phyloP scores from a whole-genome alignment of 1,139 yeast species.

The Hemisphaericaspora xylofermentans region DNA sequence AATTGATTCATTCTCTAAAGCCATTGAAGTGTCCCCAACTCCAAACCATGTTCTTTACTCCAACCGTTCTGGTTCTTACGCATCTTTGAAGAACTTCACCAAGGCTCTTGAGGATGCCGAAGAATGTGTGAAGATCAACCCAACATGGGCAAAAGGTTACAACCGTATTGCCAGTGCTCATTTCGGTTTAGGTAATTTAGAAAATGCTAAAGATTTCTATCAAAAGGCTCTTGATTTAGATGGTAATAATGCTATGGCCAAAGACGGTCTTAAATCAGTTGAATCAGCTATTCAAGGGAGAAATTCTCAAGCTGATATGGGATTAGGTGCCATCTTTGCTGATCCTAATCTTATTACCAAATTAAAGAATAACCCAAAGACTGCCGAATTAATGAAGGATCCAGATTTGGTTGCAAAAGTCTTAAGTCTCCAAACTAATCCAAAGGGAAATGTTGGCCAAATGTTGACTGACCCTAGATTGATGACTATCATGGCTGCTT shows the following conservation, averaged over 20 bases:
- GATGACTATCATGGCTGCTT: slow-evolving; percentile 83
- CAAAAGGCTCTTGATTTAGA: slow-evolving; percentile 83
- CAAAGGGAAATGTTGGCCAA: slow-evolving; percentile 66
- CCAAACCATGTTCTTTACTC: slow-evolving; percentile 92
- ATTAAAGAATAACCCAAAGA: slow-evolving; percentile 81
- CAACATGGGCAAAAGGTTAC: slow-evolving; percentile 92
- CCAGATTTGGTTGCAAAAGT: slow-evolving; percentile 79
- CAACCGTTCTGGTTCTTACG: slow-evolving; percentile 90
- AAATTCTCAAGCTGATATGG: slow-evolving; percentile 62
- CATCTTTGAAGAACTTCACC: slow-evolving; percentile 71
- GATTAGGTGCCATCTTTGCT: slow-evolving; percentile 71
- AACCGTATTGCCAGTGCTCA: slow-evolving; percentile 93
- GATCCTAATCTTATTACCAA: slow-evolving; percentile 80
- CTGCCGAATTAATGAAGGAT: slow-evolving; percentile 83
- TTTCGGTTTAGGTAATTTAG: slow-evolving; percentile 77
- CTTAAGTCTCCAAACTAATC: slow-evolving; percentile 64
- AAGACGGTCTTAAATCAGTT: slow-evolving; percentile 74
- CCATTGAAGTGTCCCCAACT: slow-evolving; percentile 75
- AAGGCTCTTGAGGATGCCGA: slow-evolving; percentile 83
- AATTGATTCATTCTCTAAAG: slow-evolving; percentile 76
- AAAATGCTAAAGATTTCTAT: slow-evolving; percentile 68
- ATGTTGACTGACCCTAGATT: slow-evolving; percentile 78
- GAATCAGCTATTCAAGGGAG: slow-evolving; percentile 52
- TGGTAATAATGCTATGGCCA: slow-evolving; percentile 80
- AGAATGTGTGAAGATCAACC: slow-evolving; percentile 74